phyloP scores from a whole-genome alignment of 768 basidiomycete genomes.

The Termitomyces sp. region DNA sequence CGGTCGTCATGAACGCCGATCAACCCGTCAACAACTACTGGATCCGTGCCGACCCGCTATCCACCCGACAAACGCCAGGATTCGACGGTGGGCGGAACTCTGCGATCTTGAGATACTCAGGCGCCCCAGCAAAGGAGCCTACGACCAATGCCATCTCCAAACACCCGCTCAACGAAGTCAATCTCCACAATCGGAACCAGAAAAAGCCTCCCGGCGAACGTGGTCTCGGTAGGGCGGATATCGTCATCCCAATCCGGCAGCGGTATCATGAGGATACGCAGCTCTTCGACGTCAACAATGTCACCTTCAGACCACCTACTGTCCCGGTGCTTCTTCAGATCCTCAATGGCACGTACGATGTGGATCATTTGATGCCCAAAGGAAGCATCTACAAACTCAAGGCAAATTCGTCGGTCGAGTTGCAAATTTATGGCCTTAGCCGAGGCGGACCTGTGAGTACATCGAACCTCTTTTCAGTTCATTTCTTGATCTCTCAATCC shows the following conservation, averaged over 20 bases:
- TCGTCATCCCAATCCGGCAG: slow-evolving; percentile 1
- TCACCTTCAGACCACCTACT: neutral
- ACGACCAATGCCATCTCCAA: neutral
- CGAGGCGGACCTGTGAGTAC: slow-evolving; percentile 8
- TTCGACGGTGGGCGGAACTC: neutral
- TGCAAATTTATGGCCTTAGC: slow-evolving; percentile 19
- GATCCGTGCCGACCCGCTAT: slow-evolving; percentile 25
- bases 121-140: neutral
- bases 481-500: slow-evolving; percentile 2
- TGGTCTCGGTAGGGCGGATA: neutral
- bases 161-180: neutral
- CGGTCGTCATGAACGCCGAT: slow-evolving; percentile 38
- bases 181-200: neutral
- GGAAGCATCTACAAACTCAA: slow-evolving; percentile 1
- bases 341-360: neutral
- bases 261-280: neutral
- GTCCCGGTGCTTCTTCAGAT: slow-evolving; percentile 6
- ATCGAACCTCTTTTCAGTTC: neutral
- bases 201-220: neutral
- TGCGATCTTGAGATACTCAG: slow-evolving; percentile 2
- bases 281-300: neutral
- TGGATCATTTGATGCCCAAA: neutral
- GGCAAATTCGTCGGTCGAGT: slow-evolving; percentile 6
- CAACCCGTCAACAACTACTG: slow-evolving; percentile 50
- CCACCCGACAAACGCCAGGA: neutral